Evolutionary conservation across 306 rosid species (phyloP), one percentile per base, ranked within the genome.

Genomic region (Pyrus bretschneideri): DNA sequence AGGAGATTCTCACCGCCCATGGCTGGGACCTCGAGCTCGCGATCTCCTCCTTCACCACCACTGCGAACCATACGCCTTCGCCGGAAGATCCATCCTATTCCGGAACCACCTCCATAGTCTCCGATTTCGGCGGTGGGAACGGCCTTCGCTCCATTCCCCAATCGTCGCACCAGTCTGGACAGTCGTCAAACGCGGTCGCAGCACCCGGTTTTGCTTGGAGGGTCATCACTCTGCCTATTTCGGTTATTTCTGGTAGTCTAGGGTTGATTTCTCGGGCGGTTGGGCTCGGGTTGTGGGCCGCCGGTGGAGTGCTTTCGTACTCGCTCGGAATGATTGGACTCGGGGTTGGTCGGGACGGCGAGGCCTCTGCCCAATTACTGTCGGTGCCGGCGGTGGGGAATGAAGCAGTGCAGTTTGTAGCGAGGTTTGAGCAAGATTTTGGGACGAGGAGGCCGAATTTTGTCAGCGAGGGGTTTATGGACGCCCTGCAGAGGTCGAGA

Each of bases 11-110:
- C 29, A 86, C 87, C 35, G 99, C 98, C 13, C 96, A 96, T 73
- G 85, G 81, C 64, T 96, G 99, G 99, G 96, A 96, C 96, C 93
- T 96, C 22, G 98, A 96, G 84, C 96, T 81, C 67, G 99, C 99
- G 63, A 83, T 96, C 85, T 96, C 99, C 29, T 85, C 97, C 44
- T 82, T 88, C 82, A 91, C 97, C 67, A 33, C 86, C 69, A 33
- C 83, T 29, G 19, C 81, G 13, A 30, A 72, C 31, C 15, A 82
- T 73, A 19, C 71, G 9, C 45, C 75, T 15, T 31, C 65, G 8
- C 71, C 79, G 18, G 77, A 33, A 49, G 31, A 68, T 81, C 38
- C 62, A n/a, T 13, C 72, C 9, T 75, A 67, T 22, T 76, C 67
- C 5, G 77, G 69, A 18, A 5, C 81, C 51, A 29, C 86, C 18